Evolutionary conservation across 116 monocot genomes (phyloP).

Genomic region (Phalaenopsis hybrid): DNA sequence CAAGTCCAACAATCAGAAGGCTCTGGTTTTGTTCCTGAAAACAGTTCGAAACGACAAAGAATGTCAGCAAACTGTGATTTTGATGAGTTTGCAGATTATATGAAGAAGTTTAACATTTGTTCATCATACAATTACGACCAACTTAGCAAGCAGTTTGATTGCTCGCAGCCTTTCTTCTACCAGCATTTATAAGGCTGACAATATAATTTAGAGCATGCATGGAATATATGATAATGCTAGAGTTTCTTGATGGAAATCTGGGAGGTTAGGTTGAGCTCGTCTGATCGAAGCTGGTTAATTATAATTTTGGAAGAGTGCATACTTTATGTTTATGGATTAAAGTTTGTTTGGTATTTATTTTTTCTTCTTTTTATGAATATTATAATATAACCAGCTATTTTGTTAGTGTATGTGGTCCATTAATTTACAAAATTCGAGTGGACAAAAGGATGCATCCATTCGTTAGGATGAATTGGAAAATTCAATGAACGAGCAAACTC

Average conservation of each 20-base stretch:
- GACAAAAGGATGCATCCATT: neutral
- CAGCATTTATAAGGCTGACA: neutral
- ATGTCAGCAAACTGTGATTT: neutral
- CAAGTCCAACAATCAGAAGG: neutral
- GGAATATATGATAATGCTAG: neutral
- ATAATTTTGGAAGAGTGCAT: neutral
- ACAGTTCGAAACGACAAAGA: constrained; percentile 5
- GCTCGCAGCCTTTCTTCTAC: constrained; percentile 1
- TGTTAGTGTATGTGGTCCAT: neutral
- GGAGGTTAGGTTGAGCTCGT: no score
- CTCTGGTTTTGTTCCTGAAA: neutral
- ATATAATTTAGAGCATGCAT: no score
- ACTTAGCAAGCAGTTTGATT: neutral
- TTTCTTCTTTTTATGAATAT: neutral
- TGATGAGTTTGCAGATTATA: neutral
- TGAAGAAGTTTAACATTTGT: neutral
- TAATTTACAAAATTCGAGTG: neutral
- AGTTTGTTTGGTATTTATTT: no score
- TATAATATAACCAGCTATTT: neutral
- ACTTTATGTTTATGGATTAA: neutral
- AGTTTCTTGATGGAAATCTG: neutral
- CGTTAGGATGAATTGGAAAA: neutral
- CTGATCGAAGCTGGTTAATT: no score
- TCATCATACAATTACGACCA: neutral
- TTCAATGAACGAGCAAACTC: neutral